Conservation (phyloP, 331 rosid genomes). For the Dryas integrifolia region DNA sequence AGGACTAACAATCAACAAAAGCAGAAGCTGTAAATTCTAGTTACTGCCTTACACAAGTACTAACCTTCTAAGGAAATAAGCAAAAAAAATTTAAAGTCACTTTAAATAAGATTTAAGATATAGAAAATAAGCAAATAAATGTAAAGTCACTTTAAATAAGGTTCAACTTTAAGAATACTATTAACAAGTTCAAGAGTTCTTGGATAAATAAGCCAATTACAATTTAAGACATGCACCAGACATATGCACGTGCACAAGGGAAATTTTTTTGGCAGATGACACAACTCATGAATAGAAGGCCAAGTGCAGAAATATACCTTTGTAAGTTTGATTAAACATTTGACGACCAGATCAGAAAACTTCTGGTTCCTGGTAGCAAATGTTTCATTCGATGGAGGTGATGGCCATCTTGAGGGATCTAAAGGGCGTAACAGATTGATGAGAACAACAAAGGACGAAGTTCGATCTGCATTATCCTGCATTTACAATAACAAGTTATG, state of each 20-base stretch:
- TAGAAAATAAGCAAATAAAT: no score
- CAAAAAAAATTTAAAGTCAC: no score
- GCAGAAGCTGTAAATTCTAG: neutral
- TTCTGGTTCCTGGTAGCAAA: slow-evolving; percentile 87
- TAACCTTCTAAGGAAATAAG: no score
- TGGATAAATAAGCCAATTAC: no score
- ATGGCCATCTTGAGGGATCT: slow-evolving; percentile 98
- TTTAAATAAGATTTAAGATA: no score
- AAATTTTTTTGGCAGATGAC: neutral
- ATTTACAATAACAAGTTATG: slow-evolving; percentile 27
- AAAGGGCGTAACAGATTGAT: slow-evolving; percentile 81
- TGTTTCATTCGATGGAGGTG: slow-evolving; percentile 77
- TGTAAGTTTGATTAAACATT: slow-evolving; percentile 94
- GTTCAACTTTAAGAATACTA: no score
- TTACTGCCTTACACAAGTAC: neutral
- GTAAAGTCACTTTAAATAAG: no score
- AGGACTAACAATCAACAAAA: neutral
- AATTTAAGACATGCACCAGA: no score
- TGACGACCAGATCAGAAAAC: slow-evolving; percentile 92
- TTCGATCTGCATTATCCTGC: slow-evolving; percentile 98
- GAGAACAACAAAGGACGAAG: slow-evolving; percentile 90
- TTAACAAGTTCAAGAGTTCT: neutral
- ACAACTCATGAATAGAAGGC: neutral
- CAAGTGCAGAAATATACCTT: slow-evolving; percentile 49
- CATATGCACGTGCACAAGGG: neutral